A percentile compares a stretch with the other conserved stretches of the same genome.
Evolutionary conservation across 345 rosid species (phyloP).

Genomic region (Sisymbrium altissimum): DNA sequence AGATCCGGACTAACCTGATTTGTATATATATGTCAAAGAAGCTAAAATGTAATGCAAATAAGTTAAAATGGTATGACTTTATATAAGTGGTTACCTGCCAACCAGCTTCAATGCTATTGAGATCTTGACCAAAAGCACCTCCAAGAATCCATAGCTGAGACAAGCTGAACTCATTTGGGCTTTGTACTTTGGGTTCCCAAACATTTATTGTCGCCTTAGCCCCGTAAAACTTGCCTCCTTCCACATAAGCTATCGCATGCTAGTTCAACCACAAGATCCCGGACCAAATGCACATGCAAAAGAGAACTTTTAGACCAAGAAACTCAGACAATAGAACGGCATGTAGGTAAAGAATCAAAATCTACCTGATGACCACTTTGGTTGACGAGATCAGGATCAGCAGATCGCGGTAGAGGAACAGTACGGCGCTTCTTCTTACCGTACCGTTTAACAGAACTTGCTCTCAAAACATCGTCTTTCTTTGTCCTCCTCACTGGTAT

Average conservation of each 20-base stretch:
- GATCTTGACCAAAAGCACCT: conserved; percentile 69
- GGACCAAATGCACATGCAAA: conserved; percentile 6
- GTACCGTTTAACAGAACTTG: conserved; percentile 49
- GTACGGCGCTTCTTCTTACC: conserved; percentile 57
- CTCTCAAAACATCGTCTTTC: conserved; percentile 55
- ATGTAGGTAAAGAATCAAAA: neutral
- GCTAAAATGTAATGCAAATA: neutral
- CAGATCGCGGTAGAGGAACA: conserved; percentile 56
- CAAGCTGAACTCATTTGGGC: conserved; percentile 63
- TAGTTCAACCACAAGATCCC: conserved; percentile 15
- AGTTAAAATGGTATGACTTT: neutral
- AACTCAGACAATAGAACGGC: neutral
- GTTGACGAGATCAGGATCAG: conserved; percentile 47
- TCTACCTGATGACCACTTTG: conserved; percentile 52
- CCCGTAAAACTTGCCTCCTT: conserved; percentile 64
- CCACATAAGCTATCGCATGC: conserved; percentile 69
- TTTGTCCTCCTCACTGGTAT: conserved; percentile 62
- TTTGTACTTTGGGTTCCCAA: conserved; percentile 70
- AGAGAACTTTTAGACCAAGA: neutral
- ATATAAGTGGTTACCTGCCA: conserved; percentile 50
- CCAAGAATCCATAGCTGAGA: conserved; percentile 78
- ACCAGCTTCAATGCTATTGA: conserved; percentile 72
- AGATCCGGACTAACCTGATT: conserved; percentile 69
- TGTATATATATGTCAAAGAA: neutral
- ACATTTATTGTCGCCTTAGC: conserved; percentile 71